Evolutionary conservation across 2,329 filamentous ascomycete genomes (phyloP).

Genomic region (Fusarium compactum): DNA sequence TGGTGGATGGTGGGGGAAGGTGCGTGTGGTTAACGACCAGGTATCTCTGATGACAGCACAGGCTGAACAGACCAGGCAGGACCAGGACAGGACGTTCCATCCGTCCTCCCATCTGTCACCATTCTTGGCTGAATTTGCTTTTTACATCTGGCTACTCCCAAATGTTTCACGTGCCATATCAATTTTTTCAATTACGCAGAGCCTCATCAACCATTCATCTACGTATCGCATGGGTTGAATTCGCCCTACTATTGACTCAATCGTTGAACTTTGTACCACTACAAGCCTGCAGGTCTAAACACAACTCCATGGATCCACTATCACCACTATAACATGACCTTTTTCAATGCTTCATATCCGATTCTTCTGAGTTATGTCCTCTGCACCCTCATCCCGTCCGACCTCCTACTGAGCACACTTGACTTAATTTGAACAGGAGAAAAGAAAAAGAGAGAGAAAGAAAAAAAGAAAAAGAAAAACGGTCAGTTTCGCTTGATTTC

Average conservation of each 20-base stretch:
- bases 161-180: constrained; percentile 32
- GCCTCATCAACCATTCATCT: constrained; percentile 28
- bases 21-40: constrained; percentile 32
- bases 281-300: constrained; percentile 8
- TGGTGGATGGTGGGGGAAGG: constrained; percentile 38
- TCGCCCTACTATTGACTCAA: neutral
- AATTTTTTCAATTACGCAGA: constrained; percentile 25
- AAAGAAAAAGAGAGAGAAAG: neutral
- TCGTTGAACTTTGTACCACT: constrained; percentile 4
- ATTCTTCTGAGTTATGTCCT: neutral
- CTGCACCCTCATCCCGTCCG: constrained; percentile 1
- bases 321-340: constrained; percentile 24
- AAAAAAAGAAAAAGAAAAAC: constrained; percentile 4
- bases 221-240: neutral
- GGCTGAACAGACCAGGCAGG: neutral
- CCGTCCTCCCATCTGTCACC: constrained; percentile 24
- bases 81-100: neutral
- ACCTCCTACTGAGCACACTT: constrained; percentile 1
- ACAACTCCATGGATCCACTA: constrained; percentile 36
- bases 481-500: constrained; percentile 4
- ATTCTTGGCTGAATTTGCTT: constrained; percentile 41
- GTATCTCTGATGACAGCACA: constrained; percentile 38
- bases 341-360: constrained; percentile 23
- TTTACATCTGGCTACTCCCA: constrained; percentile 32
- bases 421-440: constrained; percentile 3